phyloP scores from a whole-genome alignment of 345 rosid genomes.

The Anastatica hierochuntica region DNA sequence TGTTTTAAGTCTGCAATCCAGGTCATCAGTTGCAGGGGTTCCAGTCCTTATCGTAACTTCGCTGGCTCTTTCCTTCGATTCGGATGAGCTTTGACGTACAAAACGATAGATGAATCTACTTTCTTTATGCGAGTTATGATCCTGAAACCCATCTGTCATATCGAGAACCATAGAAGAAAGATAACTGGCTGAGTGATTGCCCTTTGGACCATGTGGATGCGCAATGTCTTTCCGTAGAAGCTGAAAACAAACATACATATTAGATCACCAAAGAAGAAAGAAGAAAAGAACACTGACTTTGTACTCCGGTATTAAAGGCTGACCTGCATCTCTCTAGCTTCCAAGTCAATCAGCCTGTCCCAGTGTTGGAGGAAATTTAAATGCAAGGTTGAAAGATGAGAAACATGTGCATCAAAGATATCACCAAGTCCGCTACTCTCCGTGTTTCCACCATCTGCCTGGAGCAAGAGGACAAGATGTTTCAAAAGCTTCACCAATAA shows the following conservation, averaged over 20 bases:
- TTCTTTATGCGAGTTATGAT: conserved; percentile 38
- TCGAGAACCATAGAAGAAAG: conserved; percentile 80
- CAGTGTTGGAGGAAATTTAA: conserved; percentile 56
- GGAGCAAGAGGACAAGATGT: conserved; percentile 21
- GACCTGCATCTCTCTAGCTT: conserved; percentile 86
- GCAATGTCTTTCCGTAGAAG: conserved; percentile 47
- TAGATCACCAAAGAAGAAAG: conserved; percentile 6
- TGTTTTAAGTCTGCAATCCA: conserved; percentile 51
- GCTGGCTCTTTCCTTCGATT: conserved; percentile 23
- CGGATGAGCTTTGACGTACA: conserved; percentile 38
- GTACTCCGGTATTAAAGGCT: conserved; percentile 1
- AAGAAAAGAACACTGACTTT: neutral
- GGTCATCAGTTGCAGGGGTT: conserved; percentile 32
- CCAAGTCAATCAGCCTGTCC: conserved; percentile 79
- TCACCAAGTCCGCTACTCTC: conserved; percentile 79
- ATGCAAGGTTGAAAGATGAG: conserved; percentile 64
- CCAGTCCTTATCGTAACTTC: conserved; percentile 26
- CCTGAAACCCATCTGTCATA: conserved; percentile 33
- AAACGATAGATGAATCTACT: conserved; percentile 61
- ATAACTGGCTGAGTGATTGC: conserved; percentile 32
- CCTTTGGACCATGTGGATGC: conserved; percentile 37
- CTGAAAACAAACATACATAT: conserved; percentile 36
- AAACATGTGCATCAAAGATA: conserved; percentile 54
- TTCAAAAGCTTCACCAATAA: neutral
- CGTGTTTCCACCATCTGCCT: conserved; percentile 83